Percentiles rank a stretch among this genome's conserved stretches.
Conservation (phyloP, 305 asterid species). For the Fraxinus latifolia region DNA sequence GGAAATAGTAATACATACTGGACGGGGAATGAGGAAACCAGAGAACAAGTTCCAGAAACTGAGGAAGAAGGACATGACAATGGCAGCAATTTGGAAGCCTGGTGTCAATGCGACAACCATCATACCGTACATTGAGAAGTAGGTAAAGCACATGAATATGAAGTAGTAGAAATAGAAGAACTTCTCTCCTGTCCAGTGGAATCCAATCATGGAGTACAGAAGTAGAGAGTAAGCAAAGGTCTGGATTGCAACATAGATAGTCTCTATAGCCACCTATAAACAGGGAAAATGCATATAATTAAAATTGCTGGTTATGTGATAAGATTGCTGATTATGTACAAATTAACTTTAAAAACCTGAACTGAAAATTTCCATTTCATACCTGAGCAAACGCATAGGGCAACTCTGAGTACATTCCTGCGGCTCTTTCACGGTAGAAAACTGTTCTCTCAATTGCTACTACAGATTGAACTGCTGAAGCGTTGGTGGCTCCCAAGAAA, state of each 20-base stretch:
- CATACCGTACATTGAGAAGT: conserved; percentile 46
- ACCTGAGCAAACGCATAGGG: conserved; percentile 59
- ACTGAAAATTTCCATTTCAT: neutral
- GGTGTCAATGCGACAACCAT: conserved; percentile 55
- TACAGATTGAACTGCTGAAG: conserved; percentile 42
- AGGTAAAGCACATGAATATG: conserved; percentile 43
- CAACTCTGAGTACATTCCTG: conserved; percentile 49
- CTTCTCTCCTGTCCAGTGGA: conserved; percentile 34
- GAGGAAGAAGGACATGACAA: conserved; percentile 46
- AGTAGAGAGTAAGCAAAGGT: conserved; percentile 35
- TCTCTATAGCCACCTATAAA: conserved; percentile 43
- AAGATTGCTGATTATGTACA: neutral
- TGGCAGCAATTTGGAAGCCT: conserved; percentile 42
- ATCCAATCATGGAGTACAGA: conserved; percentile 48
- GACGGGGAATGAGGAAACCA: conserved; percentile 43
- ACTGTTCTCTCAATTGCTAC: conserved; percentile 46
- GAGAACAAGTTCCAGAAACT: conserved; percentile 53
- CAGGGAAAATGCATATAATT: neutral
- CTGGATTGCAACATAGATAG: conserved; percentile 44
- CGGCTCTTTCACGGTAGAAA: conserved; percentile 49
- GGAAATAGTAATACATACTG: conserved; percentile 22
- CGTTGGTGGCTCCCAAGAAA: conserved; percentile 48
- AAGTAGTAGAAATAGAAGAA: conserved; percentile 44
- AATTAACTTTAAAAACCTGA: neutral
- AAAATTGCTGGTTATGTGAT: neutral